Base-by-base conservation (phyloP, 176 grass and related monocot species). In the Avena eriantha region DNA sequence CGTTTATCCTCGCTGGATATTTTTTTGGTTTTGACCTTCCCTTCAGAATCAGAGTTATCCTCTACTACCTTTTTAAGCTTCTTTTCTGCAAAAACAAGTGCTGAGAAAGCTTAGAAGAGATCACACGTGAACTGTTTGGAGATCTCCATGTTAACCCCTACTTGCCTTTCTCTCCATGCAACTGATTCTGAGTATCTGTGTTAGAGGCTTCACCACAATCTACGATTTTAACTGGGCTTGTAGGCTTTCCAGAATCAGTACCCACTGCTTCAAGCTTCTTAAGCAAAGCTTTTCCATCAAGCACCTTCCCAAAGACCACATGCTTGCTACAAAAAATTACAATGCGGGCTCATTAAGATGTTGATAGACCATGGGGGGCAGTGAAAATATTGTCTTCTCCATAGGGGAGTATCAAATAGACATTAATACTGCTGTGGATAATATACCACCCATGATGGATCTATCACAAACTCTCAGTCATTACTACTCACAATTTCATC, bases 301-400 rank as follows among this genome's bases (percentile, higher is more conserved):
- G 65, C 43, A 85, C 72, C 84, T 95, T 95, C 18, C 93, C 93
- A 85, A 95, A 95, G 12, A 95, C 93, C 86, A 95, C 93, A 76
- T 95, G 88, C 69, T 95, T 92, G 41, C 93, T 95, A 85, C 56
- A 95, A 71, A 89, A 18, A 41, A 72, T 86, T 60, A 78, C 22
- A 88, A 78, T 39, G 64, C 51, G 8, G 74, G 36, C 7, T 86
- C 31, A 86, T 73, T 85, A 65, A 53, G 6, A 88, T 67, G 21
- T 74, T 53, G 36, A 34, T 55, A 80, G 8, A 87, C 60, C 29
- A 23, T 71, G 17, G 17, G 43, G 43, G 45, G n/a, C 54, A 79
- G 56, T 77, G 36, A 19, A 34, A 56, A 56, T 58, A 71, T 50
- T 71, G 49, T 70, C 16, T 22, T 71, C 26, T 63, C 53, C 24